Base-by-base conservation (phyloP, 1,284 basidiomycete species). In the Entoloma clypeatum region DNA sequence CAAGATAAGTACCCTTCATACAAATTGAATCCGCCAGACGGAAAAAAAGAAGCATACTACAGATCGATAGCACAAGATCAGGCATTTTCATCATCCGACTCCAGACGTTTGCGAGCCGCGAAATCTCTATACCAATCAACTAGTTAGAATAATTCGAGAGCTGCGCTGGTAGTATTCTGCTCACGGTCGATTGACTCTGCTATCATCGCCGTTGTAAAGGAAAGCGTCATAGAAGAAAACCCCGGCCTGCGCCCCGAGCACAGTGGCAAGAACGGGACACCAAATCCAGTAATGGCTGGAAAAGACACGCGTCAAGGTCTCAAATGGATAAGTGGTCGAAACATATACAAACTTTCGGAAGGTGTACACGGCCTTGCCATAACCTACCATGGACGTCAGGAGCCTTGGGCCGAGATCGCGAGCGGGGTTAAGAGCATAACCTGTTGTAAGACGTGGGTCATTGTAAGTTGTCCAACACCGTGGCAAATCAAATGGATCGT, bases 251-350 rank as follows among this genome's bases (percentile, higher is more conserved):
- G 69, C 77, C 17, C 81, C 82, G 18, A 74, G 44, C 45, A 83
- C 71, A 2, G 80, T 74, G 2, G 62, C 81, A 27, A 85, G 59
- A 8, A 80, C 49, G 9, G 81, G 76, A 50, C 79, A 81, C 86
- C 86, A 89, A 10, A 86, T 45, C 84, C 84, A 90, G 55, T 87
- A 90, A 47, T 83, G 81, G 52, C 67, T 71, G 26, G 6, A 8
- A 11, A 21, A 32, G 10, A 38, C 41, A 16, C 31, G 34, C 16
- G 3, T 23, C n/a, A 18, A 18, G 8, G 23, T 29, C 13, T 8
- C 10, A 6, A n/a, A n/a, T 10, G 8, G 10, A n/a, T 26, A 13
- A 19, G 16, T 14, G 11, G 25, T n/a, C 4, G 14, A 9, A 5
- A 24, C 35, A 21, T n/a, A 29, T 7, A 55, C 62, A 43, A 41